Evolutionary conservation across 2,329 filamentous ascomycete species (phyloP), one percentile per base, ranked within the genome.

Genomic region (Shiraia bambusicola): DNA sequence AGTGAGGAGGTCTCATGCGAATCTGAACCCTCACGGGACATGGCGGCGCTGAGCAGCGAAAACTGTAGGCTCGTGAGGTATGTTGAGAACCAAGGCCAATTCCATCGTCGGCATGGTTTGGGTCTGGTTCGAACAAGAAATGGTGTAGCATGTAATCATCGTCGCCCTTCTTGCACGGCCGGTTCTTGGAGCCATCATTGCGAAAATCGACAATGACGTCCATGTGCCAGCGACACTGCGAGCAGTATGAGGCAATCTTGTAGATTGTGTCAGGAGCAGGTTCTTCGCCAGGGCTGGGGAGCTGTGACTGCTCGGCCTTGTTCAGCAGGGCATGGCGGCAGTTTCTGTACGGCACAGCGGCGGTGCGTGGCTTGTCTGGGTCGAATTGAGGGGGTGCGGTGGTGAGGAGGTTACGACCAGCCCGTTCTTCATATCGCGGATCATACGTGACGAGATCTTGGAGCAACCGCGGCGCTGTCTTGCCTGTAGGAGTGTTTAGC

Each of bases 141-240:
- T 87, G 84, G 61, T 88, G 84, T 4, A 87, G 63, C 22, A 80
- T 79, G 48, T 72, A 76, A 1, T 74, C 66, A 9, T 57, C 46
- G 38, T 71, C 74, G 3, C 77, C 41, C 26, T 41, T 48, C 5
- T 44, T 76, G 52, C 76, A 80, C 5, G 73, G 67, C 22, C 47
- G 42, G 29, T 61, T 58, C 35, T 58, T 65, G 24, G 65, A 64
- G 33, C 59, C 63, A n/a, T 70, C 61, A 10, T 58, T 55, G 17
- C 69, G 70, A 51, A 78, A 80, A 45, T 77, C 74, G 25, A 84
- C 72, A 9, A 69, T 68, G 15, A 87, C 60, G 50, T 82, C 75
- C 30, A 86, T 69, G 65, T 87, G 83, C 56, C 75, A 74, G 37
- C 80, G 77, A 60, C 84, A 88, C 45, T 71, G 73, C 41, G 73